phyloP scores from a whole-genome alignment of 1,139 yeast genomes.

The Saccharomycopsis crataegensis region DNA sequence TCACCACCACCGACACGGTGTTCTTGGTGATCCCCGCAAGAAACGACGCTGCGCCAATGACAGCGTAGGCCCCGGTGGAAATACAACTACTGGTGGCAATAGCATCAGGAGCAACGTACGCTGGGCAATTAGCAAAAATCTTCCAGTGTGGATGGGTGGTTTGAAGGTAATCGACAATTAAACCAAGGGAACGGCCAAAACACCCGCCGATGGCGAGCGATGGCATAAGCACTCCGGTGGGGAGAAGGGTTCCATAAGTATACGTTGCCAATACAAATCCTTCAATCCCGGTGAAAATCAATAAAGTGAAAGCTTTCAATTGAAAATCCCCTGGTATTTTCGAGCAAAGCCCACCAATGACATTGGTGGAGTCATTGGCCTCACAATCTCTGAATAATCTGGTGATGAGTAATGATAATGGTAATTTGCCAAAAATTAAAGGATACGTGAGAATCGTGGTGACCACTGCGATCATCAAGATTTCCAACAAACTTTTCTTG shows the following conservation, averaged over 20 bases:
- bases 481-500: slow-evolving; percentile 35
- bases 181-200: slow-evolving; percentile 61
- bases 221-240: slow-evolving; percentile 75
- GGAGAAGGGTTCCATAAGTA: slow-evolving; percentile 58
- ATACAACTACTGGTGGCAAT: slow-evolving; percentile 37
- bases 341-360: slow-evolving; percentile 29
- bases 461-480: slow-evolving; percentile 38
- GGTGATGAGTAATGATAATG: slow-evolving; percentile 48
- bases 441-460: slow-evolving; percentile 55
- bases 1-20: slow-evolving; percentile 79
- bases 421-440: slow-evolving; percentile 44
- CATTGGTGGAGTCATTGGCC: slow-evolving; percentile 8
- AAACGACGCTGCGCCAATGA: slow-evolving; percentile 87
- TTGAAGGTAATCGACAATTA: slow-evolving; percentile 40
- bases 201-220: slow-evolving; percentile 65
- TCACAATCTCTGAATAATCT: slow-evolving; percentile 62
- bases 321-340: slow-evolving; percentile 23
- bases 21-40: slow-evolving; percentile 79
- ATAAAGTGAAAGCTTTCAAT: slow-evolving; percentile 24
- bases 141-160: slow-evolving; percentile 8
- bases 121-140: slow-evolving; percentile 9
- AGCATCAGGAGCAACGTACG: slow-evolving; percentile 6
- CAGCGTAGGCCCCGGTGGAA: slow-evolving; percentile 81
- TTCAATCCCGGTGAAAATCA: slow-evolving; percentile 40
- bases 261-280: slow-evolving; percentile 56